A percentile compares a stretch with the other conserved stretches of the same genome.
Conservation (phyloP, 352 stramenopile species). For the Globisporangium uncinulatum region DNA sequence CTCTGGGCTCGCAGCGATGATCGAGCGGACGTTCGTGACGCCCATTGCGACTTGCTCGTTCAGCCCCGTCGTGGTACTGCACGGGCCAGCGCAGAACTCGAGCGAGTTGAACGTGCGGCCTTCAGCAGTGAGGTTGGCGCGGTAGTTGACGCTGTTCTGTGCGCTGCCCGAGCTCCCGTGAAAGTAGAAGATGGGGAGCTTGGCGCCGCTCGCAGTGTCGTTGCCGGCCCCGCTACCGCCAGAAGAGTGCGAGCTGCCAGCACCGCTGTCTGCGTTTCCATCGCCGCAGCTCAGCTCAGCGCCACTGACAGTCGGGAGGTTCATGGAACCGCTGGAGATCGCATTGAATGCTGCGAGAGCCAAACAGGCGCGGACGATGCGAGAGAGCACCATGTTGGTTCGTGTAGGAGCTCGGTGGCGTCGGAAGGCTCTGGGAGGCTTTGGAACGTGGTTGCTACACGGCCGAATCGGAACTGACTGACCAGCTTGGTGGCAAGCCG, state of each 20-base stretch:
- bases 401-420: background rate
- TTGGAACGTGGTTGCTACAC: background rate
- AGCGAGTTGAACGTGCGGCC: slow-evolving; percentile 22
- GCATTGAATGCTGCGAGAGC: background rate
- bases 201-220: background rate
- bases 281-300: background rate
- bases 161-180: slow-evolving; percentile 20
- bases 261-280: background rate
- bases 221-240: background rate
- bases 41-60: slow-evolving; percentile 17
- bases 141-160: slow-evolving; percentile 12
- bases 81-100: slow-evolving; percentile 20
- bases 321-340: background rate
- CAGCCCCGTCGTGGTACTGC: slow-evolving; percentile 10
- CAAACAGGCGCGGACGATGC: background rate
- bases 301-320: background rate
- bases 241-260: background rate
- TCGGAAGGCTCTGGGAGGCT: background rate
- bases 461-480: background rate
- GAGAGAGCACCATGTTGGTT: background rate
- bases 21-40: slow-evolving; percentile 15
- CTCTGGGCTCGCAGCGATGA: slow-evolving; percentile 11
- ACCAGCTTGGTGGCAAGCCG: background rate
- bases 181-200: slow-evolving; percentile 32
- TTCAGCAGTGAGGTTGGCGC: slow-evolving; percentile 21